phyloP scores from a whole-genome alignment of 2,329 filamentous ascomycete genomes.

The Aureobasidium sp. region DNA sequence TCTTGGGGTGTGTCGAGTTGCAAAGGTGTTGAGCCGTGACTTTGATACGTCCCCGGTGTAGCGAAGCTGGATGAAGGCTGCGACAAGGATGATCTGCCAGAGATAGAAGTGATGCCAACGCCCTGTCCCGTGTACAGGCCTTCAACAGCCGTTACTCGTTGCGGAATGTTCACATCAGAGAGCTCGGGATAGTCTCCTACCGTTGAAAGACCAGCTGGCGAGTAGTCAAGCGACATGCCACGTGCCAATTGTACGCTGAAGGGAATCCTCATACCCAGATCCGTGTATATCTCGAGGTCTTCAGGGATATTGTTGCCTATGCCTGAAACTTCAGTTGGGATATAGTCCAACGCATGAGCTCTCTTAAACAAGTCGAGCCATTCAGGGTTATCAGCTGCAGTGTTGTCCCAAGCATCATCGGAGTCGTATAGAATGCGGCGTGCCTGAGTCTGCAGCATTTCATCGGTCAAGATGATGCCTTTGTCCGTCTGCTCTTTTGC shows the following conservation, averaged over 20 bases:
- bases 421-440: conserved; percentile 40
- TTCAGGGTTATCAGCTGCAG: conserved; percentile 32
- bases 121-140: not conserved
- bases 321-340: conserved; percentile 25
- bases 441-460: conserved; percentile 40
- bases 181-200: not conserved
- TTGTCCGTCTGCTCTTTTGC: conserved; percentile 32
- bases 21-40: not conserved
- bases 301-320: conserved; percentile 25
- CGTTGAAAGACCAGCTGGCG: not conserved
- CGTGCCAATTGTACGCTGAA: not conserved
- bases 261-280: conserved; percentile 28
- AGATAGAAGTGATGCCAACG: not conserved
- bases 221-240: not conserved
- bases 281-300: conserved; percentile 27
- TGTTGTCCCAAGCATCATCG: conserved; percentile 41
- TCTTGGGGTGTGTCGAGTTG: not conserved
- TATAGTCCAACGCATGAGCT: conserved; percentile 35
- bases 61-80: not conserved
- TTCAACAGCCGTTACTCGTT: not conserved
- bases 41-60: not conserved
- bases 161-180: not conserved
- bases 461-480: conserved; percentile 37
- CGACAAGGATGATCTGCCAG: not conserved
- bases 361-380: conserved; percentile 43